Percentiles rank a stretch among this genome's conserved stretches.
These are phyloP conservation scores for Ceratobasidium sp. DNA, from an alignment of 1,284 basidiomycete genomes.

Conservation along the genomic window DNA sequence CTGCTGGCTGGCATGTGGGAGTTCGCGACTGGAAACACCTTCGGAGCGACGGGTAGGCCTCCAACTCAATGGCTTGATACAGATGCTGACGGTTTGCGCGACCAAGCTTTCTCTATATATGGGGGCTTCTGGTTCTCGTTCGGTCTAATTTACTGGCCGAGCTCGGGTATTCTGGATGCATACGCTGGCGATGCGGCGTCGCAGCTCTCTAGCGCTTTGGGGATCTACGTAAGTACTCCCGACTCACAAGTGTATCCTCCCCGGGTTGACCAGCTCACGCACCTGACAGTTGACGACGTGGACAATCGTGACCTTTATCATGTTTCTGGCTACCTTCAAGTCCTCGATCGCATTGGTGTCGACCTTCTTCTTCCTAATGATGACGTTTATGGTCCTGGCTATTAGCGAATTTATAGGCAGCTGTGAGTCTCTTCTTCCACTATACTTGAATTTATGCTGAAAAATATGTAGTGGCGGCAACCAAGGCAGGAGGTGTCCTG, in stretches of 20 bases:
- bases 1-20: slow-evolving; percentile 63
- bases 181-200: slow-evolving; percentile 42
- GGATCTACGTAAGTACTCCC: slow-evolving; percentile 46
- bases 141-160: slow-evolving; percentile 49
- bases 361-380: slow-evolving; percentile 61
- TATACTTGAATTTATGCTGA: no score
- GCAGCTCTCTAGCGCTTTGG: slow-evolving; percentile 48
- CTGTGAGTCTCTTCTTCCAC: slow-evolving; percentile 18
- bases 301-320: slow-evolving; percentile 52
- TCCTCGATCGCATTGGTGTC: slow-evolving; percentile 55
- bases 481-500: slow-evolving; percentile 79
- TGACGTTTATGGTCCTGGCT: slow-evolving; percentile 57
- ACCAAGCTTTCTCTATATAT: slow-evolving; percentile 54
- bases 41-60: slow-evolving; percentile 62
- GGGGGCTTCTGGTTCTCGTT: slow-evolving; percentile 55
- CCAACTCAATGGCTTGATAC: no score
- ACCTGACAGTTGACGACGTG: slow-evolving; percentile 44
- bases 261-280: neutral
- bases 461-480: slow-evolving; percentile 42
- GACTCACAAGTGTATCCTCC: neutral
- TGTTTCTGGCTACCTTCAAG: slow-evolving; percentile 55
- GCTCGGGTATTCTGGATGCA: slow-evolving; percentile 48
- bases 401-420: slow-evolving; percentile 47
- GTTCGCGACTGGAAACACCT: slow-evolving; percentile 60
- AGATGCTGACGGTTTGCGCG: neutral